Conservation (phyloP, 495 filamentous ascomycete species). For the Daldinia caldariorum region DNA sequence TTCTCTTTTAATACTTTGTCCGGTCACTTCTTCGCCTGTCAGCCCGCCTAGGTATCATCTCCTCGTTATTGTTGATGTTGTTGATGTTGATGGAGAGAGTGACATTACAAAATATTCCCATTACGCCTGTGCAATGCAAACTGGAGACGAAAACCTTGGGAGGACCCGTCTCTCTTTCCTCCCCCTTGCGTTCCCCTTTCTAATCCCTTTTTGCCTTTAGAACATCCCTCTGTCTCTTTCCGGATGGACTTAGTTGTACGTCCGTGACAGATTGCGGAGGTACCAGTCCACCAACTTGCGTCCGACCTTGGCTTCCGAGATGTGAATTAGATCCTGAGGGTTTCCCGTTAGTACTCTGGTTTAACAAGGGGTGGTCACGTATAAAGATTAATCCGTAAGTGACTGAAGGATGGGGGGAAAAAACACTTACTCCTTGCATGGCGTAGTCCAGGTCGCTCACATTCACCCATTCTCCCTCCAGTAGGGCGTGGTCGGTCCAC, state of each 20-base stretch:
- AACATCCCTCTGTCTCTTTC: neutral
- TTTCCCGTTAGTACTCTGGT: conserved; percentile 42
- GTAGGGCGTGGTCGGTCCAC: conserved; percentile 87
- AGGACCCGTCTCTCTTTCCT: neutral
- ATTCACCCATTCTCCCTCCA: conserved; percentile 92
- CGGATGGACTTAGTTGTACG: conserved; percentile 65
- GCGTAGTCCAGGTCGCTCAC: conserved; percentile 96
- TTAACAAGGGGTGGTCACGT: conserved; percentile 34
- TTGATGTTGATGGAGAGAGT: conserved; percentile 17
- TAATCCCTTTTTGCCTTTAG: neutral
- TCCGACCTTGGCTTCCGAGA: conserved; percentile 98
- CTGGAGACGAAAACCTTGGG: conserved; percentile 24
- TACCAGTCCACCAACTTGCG: conserved; percentile 98
- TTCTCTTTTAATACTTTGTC: conserved; percentile 15
- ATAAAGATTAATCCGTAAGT: neutral
- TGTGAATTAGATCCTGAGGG: conserved; percentile 87
- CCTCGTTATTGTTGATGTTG: neutral
- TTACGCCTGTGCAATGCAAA: conserved; percentile 48
- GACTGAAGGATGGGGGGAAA: conserved; percentile 4
- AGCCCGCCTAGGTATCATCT: conserved; percentile 17
- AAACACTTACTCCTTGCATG: conserved; percentile 79
- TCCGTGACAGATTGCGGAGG: conserved; percentile 91
- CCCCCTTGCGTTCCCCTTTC: conserved; percentile 12
- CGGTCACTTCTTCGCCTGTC: conserved; percentile 15
- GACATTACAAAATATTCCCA: conserved; percentile 36